Base-by-base conservation (phyloP, 441 rosid species). In the California macrophylla region DNA sequence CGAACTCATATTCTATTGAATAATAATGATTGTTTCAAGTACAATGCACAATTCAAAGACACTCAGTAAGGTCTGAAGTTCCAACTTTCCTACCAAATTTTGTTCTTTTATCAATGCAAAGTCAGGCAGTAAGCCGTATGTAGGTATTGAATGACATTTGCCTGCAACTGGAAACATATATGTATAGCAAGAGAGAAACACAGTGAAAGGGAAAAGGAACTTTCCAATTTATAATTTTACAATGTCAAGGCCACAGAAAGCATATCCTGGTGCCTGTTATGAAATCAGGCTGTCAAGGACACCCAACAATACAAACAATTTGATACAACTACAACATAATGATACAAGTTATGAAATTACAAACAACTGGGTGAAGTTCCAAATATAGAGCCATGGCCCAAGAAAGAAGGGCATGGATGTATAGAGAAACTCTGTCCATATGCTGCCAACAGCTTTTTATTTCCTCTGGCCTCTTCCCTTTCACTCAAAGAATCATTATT, bases 391-490 rank as follows among this genome's bases (percentile, higher is more conserved):
- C 56, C 21, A 47, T 47, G 21, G 50, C 50, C 50, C 50, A 40
- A 40, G 50, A 40, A 40, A 36, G 10, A 36, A 36, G 42, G 42
- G 42, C 42, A 36, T 36, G 42, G 0, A 2, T 36, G 42, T 28
- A 36, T 8, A 36, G 42, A 36, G 42, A 36, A 36, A 8, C 42
- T 36, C 42, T 20, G 62, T 4, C 26, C 20, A 6, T 20, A 56
- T 75, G 85, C 69, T 73, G 85, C 81, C 79, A 82, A 58, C 81
- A 79, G 50, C 32, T 69, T 68, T 50, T 70, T 67, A 36, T 75
- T 77, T 56, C 82, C 80, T 30, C 24, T 21, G 4, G 32, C 40
- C 0, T 73, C 68, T 24, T 24, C 25, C 76, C 79, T 79, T 42
- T 68, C 73, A 72, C 85, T 77, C 50, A 66, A 15, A 25, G 81